A percentile compares a stretch with the other conserved stretches of the same genome.
Conservation (phyloP, 306 rosid genomes). For the Phaseolus lunatus region DNA sequence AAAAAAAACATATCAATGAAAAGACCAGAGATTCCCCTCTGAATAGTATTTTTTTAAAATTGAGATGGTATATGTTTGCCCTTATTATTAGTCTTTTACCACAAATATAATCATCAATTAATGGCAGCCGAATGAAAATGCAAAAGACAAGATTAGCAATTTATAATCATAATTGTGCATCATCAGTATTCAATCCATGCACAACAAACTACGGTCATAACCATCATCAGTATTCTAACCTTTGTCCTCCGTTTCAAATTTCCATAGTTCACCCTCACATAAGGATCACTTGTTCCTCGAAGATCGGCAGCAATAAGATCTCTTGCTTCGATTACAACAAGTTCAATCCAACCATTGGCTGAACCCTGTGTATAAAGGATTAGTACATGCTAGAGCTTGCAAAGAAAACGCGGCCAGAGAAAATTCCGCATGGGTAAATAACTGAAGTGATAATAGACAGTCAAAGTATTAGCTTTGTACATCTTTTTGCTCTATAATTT, state of each 20-base stretch:
- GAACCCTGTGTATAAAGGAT: slow-evolving; percentile 55
- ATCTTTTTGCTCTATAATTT: slow-evolving; percentile 4
- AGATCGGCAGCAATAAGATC: slow-evolving; percentile 96
- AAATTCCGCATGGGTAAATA: slow-evolving; percentile 12
- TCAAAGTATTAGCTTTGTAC: not conserved
- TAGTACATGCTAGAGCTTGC: not conserved
- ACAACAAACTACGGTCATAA: slow-evolving; percentile 35
- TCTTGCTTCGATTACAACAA: slow-evolving; percentile 79
- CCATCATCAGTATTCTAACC: slow-evolving; percentile 53
- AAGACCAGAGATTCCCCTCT: slow-evolving; percentile 11
- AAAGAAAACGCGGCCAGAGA: not conserved
- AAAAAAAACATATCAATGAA: not conserved
- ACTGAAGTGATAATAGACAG: not conserved
- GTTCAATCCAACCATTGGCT: slow-evolving; percentile 73
- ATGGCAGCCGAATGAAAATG: not conserved
- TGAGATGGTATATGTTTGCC: not conserved
- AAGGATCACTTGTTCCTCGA: slow-evolving; percentile 98
- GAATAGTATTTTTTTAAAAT: not conserved
- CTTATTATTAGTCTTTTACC: not conserved
- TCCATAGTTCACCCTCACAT: slow-evolving; percentile 90
- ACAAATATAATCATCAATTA: not conserved
- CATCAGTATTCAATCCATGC: slow-evolving; percentile 44
- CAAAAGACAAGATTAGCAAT: not conserved
- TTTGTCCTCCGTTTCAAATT: slow-evolving; percentile 79
- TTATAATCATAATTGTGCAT: not conserved